Base-by-base conservation (phyloP, 2,329 filamentous ascomycete species). In the Epichloe bromicola region DNA sequence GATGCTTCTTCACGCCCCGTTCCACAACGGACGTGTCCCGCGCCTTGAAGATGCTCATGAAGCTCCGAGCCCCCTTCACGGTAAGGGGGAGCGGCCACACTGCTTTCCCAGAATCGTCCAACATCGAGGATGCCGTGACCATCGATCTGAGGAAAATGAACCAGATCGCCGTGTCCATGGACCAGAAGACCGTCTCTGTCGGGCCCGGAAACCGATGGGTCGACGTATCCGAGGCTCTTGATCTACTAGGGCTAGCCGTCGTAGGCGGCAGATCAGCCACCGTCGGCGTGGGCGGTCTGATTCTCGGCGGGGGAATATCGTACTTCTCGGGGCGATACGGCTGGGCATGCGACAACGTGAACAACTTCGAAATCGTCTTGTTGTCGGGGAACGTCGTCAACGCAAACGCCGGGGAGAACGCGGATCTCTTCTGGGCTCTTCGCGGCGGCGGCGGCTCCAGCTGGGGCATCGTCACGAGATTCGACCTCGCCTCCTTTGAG, bases 391-490 rank as follows among this genome's bases (percentile, higher is more conserved):
- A 14, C 59, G 73, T 17, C 56, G 74, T 1, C 68, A 63, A 2
- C 74, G 72, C 3, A 70, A 64, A 5, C 26, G 44, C 61, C 60
- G 3, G 60, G 63, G 2, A 19, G 67, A 36, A 79, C 34, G 52
- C 66, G 0, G 76, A 80, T 50, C 65, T 82, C 1, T 80, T 75
- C 63, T 80, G 76, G 74, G 79, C 76, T 2, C 66, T 80, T 1
- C 67, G 69, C 38, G 76, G 76, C 17, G 75, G 78, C 1, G 74
- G 76, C 2, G 74, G 76, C 2, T 76, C 75, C 36, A 80, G 73
- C 45, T 81, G 76, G 54, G 78, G 72, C n/a, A 66, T 82, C 4
- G 74, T 81, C 4, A 66, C 71, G 10, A 73, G 72, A 10, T 70
- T 80, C 60, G 66, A 70, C 20, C 58, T 74, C 14, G 60, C 61